These are phyloP conservation scores for Rasamsonia emersonii DNA, from an alignment of 2,329 filamentous ascomycete species.

Conservation along the genomic window DNA sequence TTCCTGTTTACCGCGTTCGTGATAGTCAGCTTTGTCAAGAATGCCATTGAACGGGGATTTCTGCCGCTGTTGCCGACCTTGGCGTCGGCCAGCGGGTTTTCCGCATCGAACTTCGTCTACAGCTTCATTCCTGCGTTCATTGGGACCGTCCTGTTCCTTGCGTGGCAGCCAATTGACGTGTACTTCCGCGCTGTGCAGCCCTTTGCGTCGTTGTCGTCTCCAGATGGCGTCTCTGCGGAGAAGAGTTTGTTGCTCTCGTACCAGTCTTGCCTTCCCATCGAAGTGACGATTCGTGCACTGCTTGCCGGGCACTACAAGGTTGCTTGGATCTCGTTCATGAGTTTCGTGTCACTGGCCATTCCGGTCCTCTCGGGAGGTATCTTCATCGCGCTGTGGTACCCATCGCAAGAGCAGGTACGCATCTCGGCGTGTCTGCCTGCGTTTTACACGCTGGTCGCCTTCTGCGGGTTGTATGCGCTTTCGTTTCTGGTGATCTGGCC, in stretches of 20 bases:
- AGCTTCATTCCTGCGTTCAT: conserved; percentile 54
- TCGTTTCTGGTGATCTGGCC: conserved; percentile 56
- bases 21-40: conserved; percentile 67
- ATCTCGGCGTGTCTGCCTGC: conserved; percentile 68
- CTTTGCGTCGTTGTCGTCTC: conserved; percentile 46
- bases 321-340: conserved; percentile 47
- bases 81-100: conserved; percentile 60
- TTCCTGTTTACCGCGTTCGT: conserved; percentile 62
- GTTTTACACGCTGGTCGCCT: conserved; percentile 62
- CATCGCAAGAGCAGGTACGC: conserved; percentile 33
- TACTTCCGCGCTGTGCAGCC: conserved; percentile 52
- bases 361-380: conserved; percentile 53
- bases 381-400: conserved; percentile 55
- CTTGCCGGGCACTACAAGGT: conserved; percentile 50
- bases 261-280: conserved; percentile 44
- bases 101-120: conserved; percentile 80
- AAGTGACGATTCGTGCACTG: conserved; percentile 44
- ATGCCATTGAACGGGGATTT: conserved; percentile 61
- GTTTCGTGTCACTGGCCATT: conserved; percentile 43
- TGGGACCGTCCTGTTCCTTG: conserved; percentile 50
- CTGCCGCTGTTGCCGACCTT: conserved; percentile 55
- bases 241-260: conserved; percentile 51
- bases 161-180: conserved; percentile 52
- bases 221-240: conserved; percentile 46
- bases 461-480: conserved; percentile 62